Percentiles rank a stretch among this genome's conserved stretches.
phyloP scores from a whole-genome alignment of 768 basidiomycete species.

The Rhodotorula kratochvilovae region DNA sequence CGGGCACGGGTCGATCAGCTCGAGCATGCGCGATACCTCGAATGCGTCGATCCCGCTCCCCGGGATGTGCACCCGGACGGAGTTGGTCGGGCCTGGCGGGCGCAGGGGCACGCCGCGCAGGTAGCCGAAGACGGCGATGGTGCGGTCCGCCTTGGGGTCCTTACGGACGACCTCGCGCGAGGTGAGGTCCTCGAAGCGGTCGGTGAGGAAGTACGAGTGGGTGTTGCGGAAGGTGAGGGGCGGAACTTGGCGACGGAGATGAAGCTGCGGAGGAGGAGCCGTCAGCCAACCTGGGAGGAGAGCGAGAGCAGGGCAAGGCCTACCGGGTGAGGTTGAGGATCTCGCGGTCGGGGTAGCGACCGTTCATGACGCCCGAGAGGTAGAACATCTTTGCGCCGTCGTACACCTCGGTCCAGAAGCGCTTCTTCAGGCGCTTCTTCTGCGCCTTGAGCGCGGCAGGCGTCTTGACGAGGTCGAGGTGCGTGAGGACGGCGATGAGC shows the following conservation, averaged over 20 bases:
- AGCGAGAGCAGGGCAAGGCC: not conserved
- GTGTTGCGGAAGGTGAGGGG: slow-evolving; percentile 91
- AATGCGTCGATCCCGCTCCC: slow-evolving; percentile 77
- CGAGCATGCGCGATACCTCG: slow-evolving; percentile 64
- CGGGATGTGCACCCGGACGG: slow-evolving; percentile 84
- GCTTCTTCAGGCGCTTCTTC: slow-evolving; percentile 91
- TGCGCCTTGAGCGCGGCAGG: slow-evolving; percentile 75
- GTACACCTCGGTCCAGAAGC: slow-evolving; percentile 99
- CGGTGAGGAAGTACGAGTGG: slow-evolving; percentile 90
- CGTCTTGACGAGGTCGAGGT: slow-evolving; percentile 95
- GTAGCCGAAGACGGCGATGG: slow-evolving; percentile 88
- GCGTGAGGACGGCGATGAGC: slow-evolving; percentile 91
- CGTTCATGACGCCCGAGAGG: slow-evolving; percentile 91
- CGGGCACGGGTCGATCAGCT: slow-evolving; percentile 90
- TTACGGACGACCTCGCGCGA: slow-evolving; percentile 73
- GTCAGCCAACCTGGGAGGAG: not conserved
- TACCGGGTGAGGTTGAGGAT: slow-evolving; percentile 84
- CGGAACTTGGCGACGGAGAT: slow-evolving; percentile 98
- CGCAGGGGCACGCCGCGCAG: slow-evolving; percentile 64
- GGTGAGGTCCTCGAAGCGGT: slow-evolving; percentile 91
- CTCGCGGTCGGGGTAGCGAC: slow-evolving; percentile 93
- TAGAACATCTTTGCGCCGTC: slow-evolving; percentile 98
- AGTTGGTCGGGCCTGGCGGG: slow-evolving; percentile 59
- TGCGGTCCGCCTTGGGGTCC: slow-evolving; percentile 88
- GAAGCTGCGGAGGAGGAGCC: slow-evolving; percentile 52